Percentiles rank a stretch among this genome's conserved stretches.
Conservation (phyloP, 495 filamentous ascomycete species). For the Barbatosphaeria neglecta region DNA sequence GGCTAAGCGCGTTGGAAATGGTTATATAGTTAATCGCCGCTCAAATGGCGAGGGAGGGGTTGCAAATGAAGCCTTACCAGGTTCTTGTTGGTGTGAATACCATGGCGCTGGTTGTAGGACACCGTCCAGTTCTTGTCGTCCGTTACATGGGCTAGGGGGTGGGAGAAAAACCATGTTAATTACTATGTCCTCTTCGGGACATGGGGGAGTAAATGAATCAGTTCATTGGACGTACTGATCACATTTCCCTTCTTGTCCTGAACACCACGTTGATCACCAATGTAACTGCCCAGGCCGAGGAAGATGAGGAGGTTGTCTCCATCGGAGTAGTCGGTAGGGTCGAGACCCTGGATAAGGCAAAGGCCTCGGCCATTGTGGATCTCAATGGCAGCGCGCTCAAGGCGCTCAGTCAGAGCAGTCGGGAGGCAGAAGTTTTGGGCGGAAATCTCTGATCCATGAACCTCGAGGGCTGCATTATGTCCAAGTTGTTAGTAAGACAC, state of each 20-base stretch:
- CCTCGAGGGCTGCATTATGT: constrained; percentile 21
- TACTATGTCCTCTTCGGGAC: neutral
- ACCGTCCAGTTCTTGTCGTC: constrained; percentile 27
- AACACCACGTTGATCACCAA: constrained; percentile 36
- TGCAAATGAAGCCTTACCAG: constrained; percentile 20
- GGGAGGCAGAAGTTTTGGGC: constrained; percentile 28
- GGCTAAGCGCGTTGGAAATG: too few relatives aligned
- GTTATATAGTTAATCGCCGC: too few relatives aligned
- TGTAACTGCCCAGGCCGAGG: constrained; percentile 37
- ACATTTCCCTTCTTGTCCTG: constrained; percentile 36
- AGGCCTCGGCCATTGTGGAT: constrained; percentile 36
- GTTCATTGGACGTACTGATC: constrained; percentile 23
- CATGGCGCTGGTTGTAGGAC: constrained; percentile 28
- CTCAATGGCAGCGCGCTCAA: constrained; percentile 17
- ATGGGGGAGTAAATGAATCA: neutral
- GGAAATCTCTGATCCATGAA: constrained; percentile 24
- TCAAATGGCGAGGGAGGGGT: too few relatives aligned
- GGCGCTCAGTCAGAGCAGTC: constrained; percentile 8
- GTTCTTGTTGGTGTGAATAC: constrained; percentile 30
- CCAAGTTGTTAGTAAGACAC: neutral
- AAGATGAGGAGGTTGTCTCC: constrained; percentile 39
- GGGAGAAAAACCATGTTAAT: neutral
- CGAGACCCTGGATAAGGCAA: constrained; percentile 37
- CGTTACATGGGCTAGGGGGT: constrained; percentile 41
- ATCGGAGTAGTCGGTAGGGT: constrained; percentile 23